These are phyloP conservation scores for Parascedosporium putredinis DNA, from an alignment of 2,329 filamentous ascomycete species.

Conservation along the genomic window DNA sequence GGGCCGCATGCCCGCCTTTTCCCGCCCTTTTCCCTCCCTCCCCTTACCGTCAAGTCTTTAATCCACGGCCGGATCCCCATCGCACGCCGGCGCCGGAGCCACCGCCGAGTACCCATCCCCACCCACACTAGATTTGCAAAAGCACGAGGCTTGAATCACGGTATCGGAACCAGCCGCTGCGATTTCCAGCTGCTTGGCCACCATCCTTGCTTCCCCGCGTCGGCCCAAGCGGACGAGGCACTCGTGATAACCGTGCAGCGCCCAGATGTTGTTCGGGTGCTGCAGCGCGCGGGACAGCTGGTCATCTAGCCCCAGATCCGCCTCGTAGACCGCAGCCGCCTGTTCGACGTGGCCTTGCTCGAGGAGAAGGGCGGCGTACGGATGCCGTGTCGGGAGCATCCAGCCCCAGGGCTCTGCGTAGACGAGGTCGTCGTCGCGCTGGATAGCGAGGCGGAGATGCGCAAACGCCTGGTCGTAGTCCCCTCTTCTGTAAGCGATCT, in stretches of 20 bases:
- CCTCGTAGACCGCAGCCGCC: slow-evolving; percentile 46
- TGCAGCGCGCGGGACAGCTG: slow-evolving; percentile 52
- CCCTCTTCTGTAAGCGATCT: slow-evolving; percentile 58
- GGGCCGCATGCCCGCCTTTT: too few relatives aligned
- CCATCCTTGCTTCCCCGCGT: slow-evolving; percentile 24
- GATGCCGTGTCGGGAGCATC: slow-evolving; percentile 67
- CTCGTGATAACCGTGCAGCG: slow-evolving; percentile 63
- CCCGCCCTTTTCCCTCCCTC: too few relatives aligned
- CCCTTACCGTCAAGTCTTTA: too few relatives aligned
- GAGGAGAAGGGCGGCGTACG: slow-evolving; percentile 57
- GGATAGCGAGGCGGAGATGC: slow-evolving; percentile 45
- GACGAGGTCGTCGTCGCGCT: slow-evolving; percentile 50
- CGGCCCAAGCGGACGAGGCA: slow-evolving; percentile 48
- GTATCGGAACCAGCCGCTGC: slow-evolving; percentile 50
- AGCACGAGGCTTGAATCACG: slow-evolving; percentile 45
- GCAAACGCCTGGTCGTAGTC: slow-evolving; percentile 49
- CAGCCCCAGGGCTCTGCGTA: slow-evolving; percentile 72
- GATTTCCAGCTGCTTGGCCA: slow-evolving; percentile 34
- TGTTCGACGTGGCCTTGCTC: slow-evolving; percentile 52
- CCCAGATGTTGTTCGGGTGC: slow-evolving; percentile 68
- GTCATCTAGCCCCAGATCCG: slow-evolving; percentile 50
- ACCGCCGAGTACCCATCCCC: too few relatives aligned
- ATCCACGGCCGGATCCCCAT: too few relatives aligned
- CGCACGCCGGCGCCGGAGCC: too few relatives aligned
- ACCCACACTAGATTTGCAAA: slow-evolving; percentile 22